A percentile compares a stretch with the other conserved stretches of the same genome.
These are phyloP conservation scores for Apiospora rasikravindrae DNA, from an alignment of 2,329 filamentous ascomycete genomes.

Conservation along the genomic window DNA sequence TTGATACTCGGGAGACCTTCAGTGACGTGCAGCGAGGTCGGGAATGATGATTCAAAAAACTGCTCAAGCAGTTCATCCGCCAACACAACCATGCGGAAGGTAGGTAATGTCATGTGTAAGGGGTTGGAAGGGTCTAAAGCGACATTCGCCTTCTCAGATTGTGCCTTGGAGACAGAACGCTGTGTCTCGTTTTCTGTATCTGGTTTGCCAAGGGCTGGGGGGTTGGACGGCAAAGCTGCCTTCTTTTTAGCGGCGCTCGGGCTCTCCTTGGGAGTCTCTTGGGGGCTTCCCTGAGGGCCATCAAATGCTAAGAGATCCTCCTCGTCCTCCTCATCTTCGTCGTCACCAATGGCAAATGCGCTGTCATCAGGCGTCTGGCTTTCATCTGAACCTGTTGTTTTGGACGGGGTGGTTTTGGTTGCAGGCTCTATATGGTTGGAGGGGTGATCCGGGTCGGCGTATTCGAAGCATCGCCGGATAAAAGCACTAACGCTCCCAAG, in stretches of 20 bases:
- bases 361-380: constrained; percentile 40
- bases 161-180: constrained; percentile 62
- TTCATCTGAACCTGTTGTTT: constrained; percentile 29
- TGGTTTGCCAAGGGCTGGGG: constrained; percentile 35
- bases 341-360: constrained; percentile 77
- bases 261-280: neutral
- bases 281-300: constrained; percentile 44
- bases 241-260: constrained; percentile 48
- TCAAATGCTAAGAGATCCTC: constrained; percentile 67
- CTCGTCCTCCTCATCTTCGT: constrained; percentile 57
- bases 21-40: constrained; percentile 87
- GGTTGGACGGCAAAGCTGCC: constrained; percentile 47
- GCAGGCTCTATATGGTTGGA: constrained; percentile 54
- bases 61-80: constrained; percentile 95
- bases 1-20: constrained; percentile 57
- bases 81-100: constrained; percentile 97
- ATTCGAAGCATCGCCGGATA: constrained; percentile 95
- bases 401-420: constrained; percentile 37
- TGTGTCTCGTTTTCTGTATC: constrained; percentile 32
- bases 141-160: constrained; percentile 80
- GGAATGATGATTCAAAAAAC: constrained; percentile 97
- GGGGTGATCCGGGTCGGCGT: constrained; percentile 89
- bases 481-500: constrained; percentile 93
- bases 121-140: constrained; percentile 93
- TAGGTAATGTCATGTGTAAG: constrained; percentile 93